A percentile compares a stretch with the other conserved stretches of the same genome.
Evolutionary conservation across 192 early-diverging fungal genomes (phyloP).

Genomic region (Physocladia obscura): DNA sequence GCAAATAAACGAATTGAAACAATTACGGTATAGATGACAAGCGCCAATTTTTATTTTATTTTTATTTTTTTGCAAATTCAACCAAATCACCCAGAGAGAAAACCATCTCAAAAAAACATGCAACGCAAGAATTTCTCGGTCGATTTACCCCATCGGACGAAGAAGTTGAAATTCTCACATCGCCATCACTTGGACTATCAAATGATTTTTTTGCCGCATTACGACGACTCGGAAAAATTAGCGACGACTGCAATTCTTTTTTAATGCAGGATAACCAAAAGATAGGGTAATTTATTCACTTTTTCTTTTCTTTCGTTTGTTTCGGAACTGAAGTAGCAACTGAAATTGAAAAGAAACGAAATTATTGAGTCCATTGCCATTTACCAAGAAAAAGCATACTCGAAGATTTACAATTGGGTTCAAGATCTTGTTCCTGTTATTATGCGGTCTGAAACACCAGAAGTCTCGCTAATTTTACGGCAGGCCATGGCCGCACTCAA

Average conservation of each 20-base stretch:
- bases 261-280: constrained; percentile 74
- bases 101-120: constrained; percentile 52
- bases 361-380: constrained; percentile 73
- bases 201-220: constrained; percentile 72
- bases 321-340: not conserved
- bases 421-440: constrained; percentile 61
- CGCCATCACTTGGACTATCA: constrained; percentile 50
- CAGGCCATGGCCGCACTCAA: constrained; percentile 68
- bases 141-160: constrained; percentile 71
- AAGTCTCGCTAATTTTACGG: constrained; percentile 61
- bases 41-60: not conserved
- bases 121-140: constrained; percentile 67
- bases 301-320: not conserved
- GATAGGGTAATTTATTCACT: constrained; percentile 57
- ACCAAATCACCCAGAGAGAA: constrained; percentile 38
- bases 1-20: constrained; percentile 63
- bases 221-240: constrained; percentile 65
- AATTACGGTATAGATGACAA: constrained; percentile 51
- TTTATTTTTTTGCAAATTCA: not conserved
- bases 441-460: constrained; percentile 68
- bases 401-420: constrained; percentile 75
- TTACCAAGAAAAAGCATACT: constrained; percentile 73
- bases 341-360: constrained; percentile 37
- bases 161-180: constrained; percentile 61
- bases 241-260: constrained; percentile 69